These are phyloP conservation scores for Neofusicoccum umdonicola DNA, from an alignment of 2,329 filamentous ascomycete species.

Conservation along the genomic window DNA sequence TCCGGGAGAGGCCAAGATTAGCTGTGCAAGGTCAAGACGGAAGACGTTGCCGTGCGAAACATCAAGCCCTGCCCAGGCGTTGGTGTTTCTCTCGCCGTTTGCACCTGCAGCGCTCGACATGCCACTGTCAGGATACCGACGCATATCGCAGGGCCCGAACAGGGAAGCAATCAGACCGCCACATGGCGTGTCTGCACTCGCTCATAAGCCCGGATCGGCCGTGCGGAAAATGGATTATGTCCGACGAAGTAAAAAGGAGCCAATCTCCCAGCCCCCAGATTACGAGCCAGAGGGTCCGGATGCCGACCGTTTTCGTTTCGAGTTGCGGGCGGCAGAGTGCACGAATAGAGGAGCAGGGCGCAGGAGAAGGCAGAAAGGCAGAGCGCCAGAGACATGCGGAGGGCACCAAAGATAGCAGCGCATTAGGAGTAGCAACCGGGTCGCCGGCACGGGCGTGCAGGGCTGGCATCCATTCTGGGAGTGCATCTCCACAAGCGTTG, in stretches of 20 bases:
- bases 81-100: neutral
- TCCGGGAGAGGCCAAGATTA: neutral
- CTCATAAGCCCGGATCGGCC: neutral
- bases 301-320: neutral
- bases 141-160: no score
- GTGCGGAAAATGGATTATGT: neutral
- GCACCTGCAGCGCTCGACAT: no score
- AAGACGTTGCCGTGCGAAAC: neutral
- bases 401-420: neutral
- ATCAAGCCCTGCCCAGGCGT: neutral
- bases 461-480: slow-evolving; percentile 5
- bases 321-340: neutral
- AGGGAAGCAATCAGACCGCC: neutral
- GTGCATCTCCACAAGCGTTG: neutral
- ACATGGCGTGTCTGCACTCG: no score
- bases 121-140: no score
- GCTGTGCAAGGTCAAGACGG: slow-evolving; percentile 3
- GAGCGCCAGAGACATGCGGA: neutral
- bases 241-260: neutral
- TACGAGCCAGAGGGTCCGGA: neutral
- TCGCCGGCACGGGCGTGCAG: neutral
- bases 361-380: no score
- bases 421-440: neutral
- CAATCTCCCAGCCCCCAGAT: neutral
- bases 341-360: no score